Evolutionary conservation across 2,329 filamentous ascomycete genomes (phyloP).

Genomic region (Hirsutella thompsonii): DNA sequence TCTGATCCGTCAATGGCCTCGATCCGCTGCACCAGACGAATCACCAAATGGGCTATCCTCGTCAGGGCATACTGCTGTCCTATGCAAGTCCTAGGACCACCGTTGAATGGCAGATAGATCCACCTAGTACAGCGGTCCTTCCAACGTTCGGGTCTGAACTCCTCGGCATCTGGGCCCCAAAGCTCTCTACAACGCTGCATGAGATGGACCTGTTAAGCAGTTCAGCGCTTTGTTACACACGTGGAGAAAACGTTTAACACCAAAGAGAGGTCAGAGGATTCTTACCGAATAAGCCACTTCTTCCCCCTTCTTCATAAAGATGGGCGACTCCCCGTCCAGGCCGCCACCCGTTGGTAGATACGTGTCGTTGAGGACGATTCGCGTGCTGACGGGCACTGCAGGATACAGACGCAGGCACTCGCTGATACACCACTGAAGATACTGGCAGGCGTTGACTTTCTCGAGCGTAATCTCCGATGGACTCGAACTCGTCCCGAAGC

Average conservation of each 20-base stretch:
- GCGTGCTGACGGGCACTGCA: slow-evolving; percentile 65
- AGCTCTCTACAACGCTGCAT: slow-evolving; percentile 60
- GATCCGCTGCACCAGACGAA: slow-evolving; percentile 10
- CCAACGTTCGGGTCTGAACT: slow-evolving; percentile 58
- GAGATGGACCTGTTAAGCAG: slow-evolving; percentile 9
- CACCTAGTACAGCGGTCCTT: slow-evolving; percentile 22
- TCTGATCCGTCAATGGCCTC: slow-evolving; percentile 9
- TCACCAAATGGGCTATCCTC: slow-evolving; percentile 10
- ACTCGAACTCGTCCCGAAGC: slow-evolving; percentile 23
- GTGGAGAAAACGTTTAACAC: no score
- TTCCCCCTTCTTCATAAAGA: slow-evolving; percentile 47
- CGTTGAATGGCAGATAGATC: slow-evolving; percentile 65
- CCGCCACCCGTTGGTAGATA: slow-evolving; percentile 60
- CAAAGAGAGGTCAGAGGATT: no score
- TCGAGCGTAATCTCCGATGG: slow-evolving; percentile 42
- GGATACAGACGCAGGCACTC: slow-evolving; percentile 70
- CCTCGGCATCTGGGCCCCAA: slow-evolving; percentile 38
- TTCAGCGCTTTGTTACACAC: neutral
- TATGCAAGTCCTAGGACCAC: slow-evolving; percentile 60
- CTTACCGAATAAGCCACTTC: slow-evolving; percentile 24
- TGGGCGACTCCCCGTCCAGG: slow-evolving; percentile 41
- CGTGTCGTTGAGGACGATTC: slow-evolving; percentile 33
- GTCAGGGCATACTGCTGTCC: slow-evolving; percentile 39
- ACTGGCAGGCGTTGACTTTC: slow-evolving; percentile 57
- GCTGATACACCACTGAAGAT: slow-evolving; percentile 80